Evolutionary conservation across 176 grass and related monocot genomes (phyloP).

Genomic region (Oryza brachyantha): DNA sequence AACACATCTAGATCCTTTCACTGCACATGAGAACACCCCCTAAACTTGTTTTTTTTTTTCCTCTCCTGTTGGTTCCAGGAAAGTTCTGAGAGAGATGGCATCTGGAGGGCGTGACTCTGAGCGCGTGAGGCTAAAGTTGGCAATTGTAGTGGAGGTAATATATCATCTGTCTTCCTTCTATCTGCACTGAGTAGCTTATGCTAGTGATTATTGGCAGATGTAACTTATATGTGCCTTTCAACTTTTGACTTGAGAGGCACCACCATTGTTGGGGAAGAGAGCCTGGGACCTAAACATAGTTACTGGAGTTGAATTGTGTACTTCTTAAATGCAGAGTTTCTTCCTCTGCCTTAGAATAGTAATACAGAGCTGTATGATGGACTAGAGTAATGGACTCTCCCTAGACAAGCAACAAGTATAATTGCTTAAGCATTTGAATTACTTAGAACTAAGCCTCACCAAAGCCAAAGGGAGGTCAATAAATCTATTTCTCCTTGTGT

Average conservation of each 20-base stretch:
- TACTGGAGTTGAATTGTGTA: neutral
- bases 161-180: too few relatives aligned
- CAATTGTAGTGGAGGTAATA: conserved; percentile 86
- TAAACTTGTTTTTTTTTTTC: neutral
- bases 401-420: neutral
- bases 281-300: neutral
- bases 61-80: conserved; percentile 43
- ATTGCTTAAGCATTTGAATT: neutral
- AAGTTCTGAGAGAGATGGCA: conserved; percentile 70
- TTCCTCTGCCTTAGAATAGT: neutral
- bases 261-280: neutral
- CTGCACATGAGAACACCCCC: neutral
- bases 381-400: neutral
- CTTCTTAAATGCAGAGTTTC: neutral
- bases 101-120: conserved; percentile 80
- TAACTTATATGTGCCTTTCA: neutral
- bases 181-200: neutral
- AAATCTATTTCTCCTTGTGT: neutral
- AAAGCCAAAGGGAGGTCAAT: neutral
- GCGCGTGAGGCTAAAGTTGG: conserved; percentile 81
- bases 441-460: neutral
- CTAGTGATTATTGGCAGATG: neutral
- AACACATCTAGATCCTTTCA: neutral
- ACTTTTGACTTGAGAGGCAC: conserved; percentile 5
- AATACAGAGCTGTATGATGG: neutral